phyloP scores from a whole-genome alignment of 345 rosid genomes.

The Bruguiera parviflora region DNA sequence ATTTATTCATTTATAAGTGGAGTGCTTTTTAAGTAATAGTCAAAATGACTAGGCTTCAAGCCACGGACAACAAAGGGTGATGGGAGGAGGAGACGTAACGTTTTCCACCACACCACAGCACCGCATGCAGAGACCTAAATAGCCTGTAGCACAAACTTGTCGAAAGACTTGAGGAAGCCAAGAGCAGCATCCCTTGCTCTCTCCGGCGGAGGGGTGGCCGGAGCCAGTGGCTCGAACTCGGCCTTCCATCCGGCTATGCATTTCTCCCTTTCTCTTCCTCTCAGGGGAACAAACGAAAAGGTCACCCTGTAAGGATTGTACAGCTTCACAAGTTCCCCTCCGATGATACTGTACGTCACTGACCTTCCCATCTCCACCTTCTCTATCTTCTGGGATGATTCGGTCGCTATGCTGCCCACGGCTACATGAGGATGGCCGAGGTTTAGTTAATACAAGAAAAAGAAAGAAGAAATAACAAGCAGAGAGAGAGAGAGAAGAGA shows the following conservation, averaged over 20 bases:
- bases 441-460: too few relatives aligned
- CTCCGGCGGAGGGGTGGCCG: conserved; percentile 37
- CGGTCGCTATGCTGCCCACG: conserved; percentile 33
- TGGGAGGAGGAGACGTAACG: too few relatives aligned
- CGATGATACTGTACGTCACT: conserved; percentile 31
- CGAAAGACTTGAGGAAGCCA: conserved; percentile 35
- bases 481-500: background rate
- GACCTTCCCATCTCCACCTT: conserved; percentile 35
- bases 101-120: too few relatives aligned
- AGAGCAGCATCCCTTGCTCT: conserved; percentile 41
- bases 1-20: too few relatives aligned
- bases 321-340: conserved; percentile 32
- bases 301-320: conserved; percentile 40
- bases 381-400: conserved; percentile 39
- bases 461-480: too few relatives aligned
- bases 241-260: conserved; percentile 41
- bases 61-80: too few relatives aligned
- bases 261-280: conserved; percentile 26
- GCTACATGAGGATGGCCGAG: conserved; percentile 15
- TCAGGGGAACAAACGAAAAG: conserved; percentile 29
- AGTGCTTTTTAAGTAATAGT: too few relatives aligned
- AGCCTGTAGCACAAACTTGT: conserved; percentile 19
- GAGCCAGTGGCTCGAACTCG: conserved; percentile 26
- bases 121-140: background rate
- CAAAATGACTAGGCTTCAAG: too few relatives aligned